These are phyloP conservation scores for Beauveria caledonica DNA, from an alignment of 2,329 filamentous ascomycete genomes.

Conservation along the genomic window DNA sequence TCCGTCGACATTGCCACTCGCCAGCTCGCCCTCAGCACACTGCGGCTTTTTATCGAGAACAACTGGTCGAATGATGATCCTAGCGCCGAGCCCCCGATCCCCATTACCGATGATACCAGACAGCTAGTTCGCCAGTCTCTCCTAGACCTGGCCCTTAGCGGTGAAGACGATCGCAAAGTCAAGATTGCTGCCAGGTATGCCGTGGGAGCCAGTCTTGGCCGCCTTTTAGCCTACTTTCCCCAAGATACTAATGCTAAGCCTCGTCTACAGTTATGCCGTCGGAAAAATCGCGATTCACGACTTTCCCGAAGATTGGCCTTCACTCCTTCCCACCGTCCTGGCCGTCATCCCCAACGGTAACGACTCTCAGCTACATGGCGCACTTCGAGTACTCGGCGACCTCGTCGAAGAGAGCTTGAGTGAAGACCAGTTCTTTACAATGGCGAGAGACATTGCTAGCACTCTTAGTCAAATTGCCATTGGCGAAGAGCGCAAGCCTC, in stretches of 20 bases:
- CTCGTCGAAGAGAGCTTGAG: constrained; percentile 89
- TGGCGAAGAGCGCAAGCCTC: constrained; percentile 64
- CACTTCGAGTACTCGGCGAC: constrained; percentile 78
- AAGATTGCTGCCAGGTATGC: constrained; percentile 78
- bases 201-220: neutral
- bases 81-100: constrained; percentile 53
- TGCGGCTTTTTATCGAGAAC: constrained; percentile 75
- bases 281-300: constrained; percentile 92
- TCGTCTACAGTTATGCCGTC: constrained; percentile 53
- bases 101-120: constrained; percentile 67
- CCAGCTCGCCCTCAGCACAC: constrained; percentile 70
- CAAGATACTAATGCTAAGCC: neutral
- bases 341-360: constrained; percentile 66
- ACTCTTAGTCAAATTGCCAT: constrained; percentile 76
- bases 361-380: constrained; percentile 78
- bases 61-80: constrained; percentile 76
- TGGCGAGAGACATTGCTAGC: constrained; percentile 77
- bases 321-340: constrained; percentile 72
- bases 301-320: constrained; percentile 93
- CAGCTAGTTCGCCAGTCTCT: constrained; percentile 63
- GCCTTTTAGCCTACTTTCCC: neutral
- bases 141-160: constrained; percentile 67
- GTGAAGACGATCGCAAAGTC: constrained; percentile 73
- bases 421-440: constrained; percentile 89
- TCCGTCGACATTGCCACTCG: constrained; percentile 67